phyloP scores from a whole-genome alignment of 768 basidiomycete genomes.

The Cystobasidium tubakii region DNA sequence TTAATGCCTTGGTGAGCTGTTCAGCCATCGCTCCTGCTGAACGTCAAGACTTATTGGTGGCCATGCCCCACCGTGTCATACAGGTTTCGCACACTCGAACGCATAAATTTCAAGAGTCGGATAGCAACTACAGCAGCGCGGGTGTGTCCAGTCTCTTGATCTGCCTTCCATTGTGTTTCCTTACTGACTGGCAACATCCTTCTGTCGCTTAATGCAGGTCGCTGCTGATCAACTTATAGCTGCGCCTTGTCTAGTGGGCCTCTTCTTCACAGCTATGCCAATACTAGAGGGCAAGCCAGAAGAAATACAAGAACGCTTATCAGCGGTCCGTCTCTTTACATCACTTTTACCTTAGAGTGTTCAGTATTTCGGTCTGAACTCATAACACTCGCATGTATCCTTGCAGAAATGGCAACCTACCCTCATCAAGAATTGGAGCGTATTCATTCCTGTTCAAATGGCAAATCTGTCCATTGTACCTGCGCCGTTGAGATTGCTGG shows the following conservation, averaged over 20 bases:
- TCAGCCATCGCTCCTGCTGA: too few species aligned
- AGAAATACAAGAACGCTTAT: constrained; percentile 23
- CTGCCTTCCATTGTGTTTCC: neutral
- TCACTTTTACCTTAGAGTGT: neutral
- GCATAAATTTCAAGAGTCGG: constrained; percentile 27
- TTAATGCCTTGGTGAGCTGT: constrained; percentile 68
- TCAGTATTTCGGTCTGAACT: neutral
- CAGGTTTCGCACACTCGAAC: constrained; percentile 53
- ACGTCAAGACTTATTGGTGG: too few species aligned
- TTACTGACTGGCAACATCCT: neutral
- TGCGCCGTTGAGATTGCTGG: constrained; percentile 66
- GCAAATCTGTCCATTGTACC: constrained; percentile 64
- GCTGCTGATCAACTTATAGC: constrained; percentile 33
- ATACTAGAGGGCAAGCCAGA: constrained; percentile 32
- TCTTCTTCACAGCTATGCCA: constrained; percentile 36
- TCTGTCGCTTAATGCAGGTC: neutral
- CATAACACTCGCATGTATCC: too few species aligned
- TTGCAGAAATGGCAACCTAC: constrained; percentile 63
- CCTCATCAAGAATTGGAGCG: constrained; percentile 68
- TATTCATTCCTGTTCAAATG: constrained; percentile 69
- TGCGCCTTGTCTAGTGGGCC: constrained; percentile 30
- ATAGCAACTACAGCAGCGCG: constrained; percentile 20
- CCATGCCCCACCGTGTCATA: constrained; percentile 45
- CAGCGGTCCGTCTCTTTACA: neutral
- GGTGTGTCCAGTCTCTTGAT: neutral